These are phyloP conservation scores for Digitaria exilis DNA, from an alignment of 202 grass and related monocot species.

Conservation along the genomic window DNA sequence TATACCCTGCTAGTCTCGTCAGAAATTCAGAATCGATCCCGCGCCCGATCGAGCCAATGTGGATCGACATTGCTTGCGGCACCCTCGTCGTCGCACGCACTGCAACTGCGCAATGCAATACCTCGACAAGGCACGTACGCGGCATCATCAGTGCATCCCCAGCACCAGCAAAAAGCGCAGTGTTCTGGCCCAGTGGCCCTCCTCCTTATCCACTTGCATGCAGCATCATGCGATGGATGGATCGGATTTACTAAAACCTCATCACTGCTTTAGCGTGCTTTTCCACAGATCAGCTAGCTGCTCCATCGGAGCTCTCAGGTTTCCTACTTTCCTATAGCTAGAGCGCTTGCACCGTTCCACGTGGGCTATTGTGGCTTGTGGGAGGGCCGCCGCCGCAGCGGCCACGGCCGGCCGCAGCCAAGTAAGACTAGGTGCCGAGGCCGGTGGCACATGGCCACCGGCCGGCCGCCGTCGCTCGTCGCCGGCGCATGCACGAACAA, in stretches of 20 bases:
- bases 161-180: background rate
- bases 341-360: too few relatives aligned
- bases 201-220: constrained; percentile 28
- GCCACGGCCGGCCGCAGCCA: background rate
- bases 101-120: background rate
- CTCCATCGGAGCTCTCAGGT: background rate
- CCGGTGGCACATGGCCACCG: background rate
- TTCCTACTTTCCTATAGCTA: too few relatives aligned
- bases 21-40: constrained; percentile 23
- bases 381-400: background rate
- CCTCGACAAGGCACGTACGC: constrained; percentile 19
- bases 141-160: background rate
- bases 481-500: background rate
- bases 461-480: too few relatives aligned
- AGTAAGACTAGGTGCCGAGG: too few relatives aligned
- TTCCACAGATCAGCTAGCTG: background rate
- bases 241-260: too few relatives aligned
- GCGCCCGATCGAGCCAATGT: too few relatives aligned
- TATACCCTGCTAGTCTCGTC: constrained; percentile 12
- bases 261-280: background rate
- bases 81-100: background rate
- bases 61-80: background rate
- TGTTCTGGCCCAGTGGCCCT: too few relatives aligned
- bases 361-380: background rate
- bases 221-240: background rate